Evolutionary conservation across 2,329 filamentous ascomycete species (phyloP).

Genomic region (Cadophora gregata): DNA sequence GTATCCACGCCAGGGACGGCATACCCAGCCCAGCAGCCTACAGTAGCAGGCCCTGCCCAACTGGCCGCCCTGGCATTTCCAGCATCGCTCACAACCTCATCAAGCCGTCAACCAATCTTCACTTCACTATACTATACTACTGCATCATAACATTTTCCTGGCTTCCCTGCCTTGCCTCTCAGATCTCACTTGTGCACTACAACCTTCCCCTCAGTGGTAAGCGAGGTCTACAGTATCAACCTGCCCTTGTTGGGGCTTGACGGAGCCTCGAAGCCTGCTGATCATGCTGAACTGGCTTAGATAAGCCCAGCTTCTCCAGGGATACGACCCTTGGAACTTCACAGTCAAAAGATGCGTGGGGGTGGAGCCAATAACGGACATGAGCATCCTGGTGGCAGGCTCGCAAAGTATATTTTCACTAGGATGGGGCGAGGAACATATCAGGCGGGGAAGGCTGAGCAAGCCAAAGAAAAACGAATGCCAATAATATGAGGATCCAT

Average conservation of each 20-base stretch:
- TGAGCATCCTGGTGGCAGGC: not conserved
- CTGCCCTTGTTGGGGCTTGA: constrained; percentile 24
- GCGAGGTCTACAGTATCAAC: constrained; percentile 23
- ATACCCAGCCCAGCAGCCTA: not conserved
- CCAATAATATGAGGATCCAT: not conserved
- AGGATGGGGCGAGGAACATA: constrained; percentile 3
- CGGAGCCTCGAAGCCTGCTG: constrained; percentile 25
- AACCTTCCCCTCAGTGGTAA: not conserved
- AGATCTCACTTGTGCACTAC: not conserved
- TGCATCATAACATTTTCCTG: not conserved
- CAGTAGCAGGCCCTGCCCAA: not conserved
- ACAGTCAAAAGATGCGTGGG: constrained; percentile 24
- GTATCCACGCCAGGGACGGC: constrained; percentile 12
- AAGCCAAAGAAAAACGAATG: not conserved
- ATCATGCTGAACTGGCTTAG: constrained; percentile 31
- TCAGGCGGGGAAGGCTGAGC: constrained; percentile 25
- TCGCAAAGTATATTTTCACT: constrained; percentile 18
- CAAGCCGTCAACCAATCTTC: not conserved
- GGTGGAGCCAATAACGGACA: constrained; percentile 19
- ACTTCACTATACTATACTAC: no score
- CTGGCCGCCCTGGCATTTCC: not conserved
- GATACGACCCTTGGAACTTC: constrained; percentile 31
- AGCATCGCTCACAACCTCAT: not conserved
- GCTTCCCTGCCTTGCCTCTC: not conserved
- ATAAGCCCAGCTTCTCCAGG: constrained; percentile 25